These are phyloP conservation scores for Kappamyces sp. DNA, from an alignment of 192 early-diverging fungal genomes.

Conservation along the genomic window DNA sequence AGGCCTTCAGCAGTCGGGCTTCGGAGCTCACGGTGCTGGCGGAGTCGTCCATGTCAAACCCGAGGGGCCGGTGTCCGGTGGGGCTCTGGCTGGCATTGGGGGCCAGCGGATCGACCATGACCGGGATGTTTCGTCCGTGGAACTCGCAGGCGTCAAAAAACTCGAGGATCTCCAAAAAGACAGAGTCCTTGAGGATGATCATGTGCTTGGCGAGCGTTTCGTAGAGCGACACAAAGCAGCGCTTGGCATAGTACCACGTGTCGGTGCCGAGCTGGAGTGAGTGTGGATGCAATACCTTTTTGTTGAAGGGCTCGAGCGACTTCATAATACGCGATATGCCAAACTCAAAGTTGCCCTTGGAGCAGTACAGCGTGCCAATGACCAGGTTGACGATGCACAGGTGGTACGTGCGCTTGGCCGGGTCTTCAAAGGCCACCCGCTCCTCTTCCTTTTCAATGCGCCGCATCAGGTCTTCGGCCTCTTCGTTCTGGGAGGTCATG, in stretches of 20 bases:
- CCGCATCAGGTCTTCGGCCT: constrained; percentile 61
- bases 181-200: constrained; percentile 57
- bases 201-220: constrained; percentile 63
- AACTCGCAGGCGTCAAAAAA: constrained; percentile 57
- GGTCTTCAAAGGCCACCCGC: constrained; percentile 51
- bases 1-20: constrained; percentile 48
- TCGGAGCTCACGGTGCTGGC: constrained; percentile 47
- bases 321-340: constrained; percentile 61
- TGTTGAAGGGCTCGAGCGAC: constrained; percentile 59
- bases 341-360: constrained; percentile 65
- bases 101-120: constrained; percentile 42
- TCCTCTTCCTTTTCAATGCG: constrained; percentile 65
- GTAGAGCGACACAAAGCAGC: constrained; percentile 53
- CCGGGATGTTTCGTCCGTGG: constrained; percentile 51
- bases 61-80: constrained; percentile 15
- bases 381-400: constrained; percentile 62
- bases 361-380: constrained; percentile 61
- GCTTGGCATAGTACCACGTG: constrained; percentile 62
- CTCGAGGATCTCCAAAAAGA: constrained; percentile 47
- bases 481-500: constrained; percentile 64
- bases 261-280: constrained; percentile 52
- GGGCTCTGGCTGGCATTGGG: constrained; percentile 17
- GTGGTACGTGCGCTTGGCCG: constrained; percentile 50
- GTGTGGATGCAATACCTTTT: constrained; percentile 41
- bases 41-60: constrained; percentile 24